Conservation (phyloP, 116 monocot genomes). For the Trichopus zeylanicus region DNA sequence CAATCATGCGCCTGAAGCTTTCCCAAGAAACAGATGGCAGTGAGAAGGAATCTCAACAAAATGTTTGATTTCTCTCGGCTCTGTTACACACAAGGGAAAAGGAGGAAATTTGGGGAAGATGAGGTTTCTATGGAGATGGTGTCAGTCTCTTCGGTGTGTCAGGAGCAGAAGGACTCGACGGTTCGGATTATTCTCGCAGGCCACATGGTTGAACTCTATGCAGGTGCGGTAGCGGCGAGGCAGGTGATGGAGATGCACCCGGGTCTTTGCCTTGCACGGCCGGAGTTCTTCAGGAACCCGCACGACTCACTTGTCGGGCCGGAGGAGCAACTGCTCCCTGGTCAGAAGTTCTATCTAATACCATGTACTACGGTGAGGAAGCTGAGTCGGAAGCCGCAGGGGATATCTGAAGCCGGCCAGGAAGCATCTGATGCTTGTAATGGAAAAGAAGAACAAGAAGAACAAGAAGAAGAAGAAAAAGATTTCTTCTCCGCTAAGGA, state of each 20-base stretch:
- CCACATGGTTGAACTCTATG: slow-evolving; percentile 17
- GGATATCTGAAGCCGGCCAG: too few species aligned
- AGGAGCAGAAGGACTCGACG: background rate
- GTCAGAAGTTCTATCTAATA: slow-evolving; percentile 19
- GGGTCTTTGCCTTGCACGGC: slow-evolving; percentile 10
- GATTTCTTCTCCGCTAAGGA: slow-evolving; percentile 7
- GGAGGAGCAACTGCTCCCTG: slow-evolving; percentile 10
- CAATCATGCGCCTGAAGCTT: too few species aligned
- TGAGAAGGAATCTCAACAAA: background rate
- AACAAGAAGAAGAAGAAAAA: background rate
- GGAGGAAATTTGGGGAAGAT: background rate
- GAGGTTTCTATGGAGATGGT: background rate
- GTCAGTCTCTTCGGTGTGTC: background rate
- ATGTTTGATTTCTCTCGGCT: background rate
- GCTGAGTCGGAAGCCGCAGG: background rate
- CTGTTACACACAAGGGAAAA: background rate
- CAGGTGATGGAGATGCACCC: slow-evolving; percentile 17
- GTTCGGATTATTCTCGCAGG: slow-evolving; percentile 15
- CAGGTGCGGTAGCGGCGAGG: background rate
- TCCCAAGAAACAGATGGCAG: too few species aligned
- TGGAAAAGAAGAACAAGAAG: background rate
- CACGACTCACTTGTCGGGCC: slow-evolving; percentile 12
- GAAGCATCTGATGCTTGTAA: too few species aligned
- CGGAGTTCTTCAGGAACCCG: slow-evolving; percentile 14
- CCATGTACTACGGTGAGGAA: slow-evolving; percentile 8